Base-by-base conservation (phyloP, 768 basidiomycete species). In the Coprinellus aureogranulatus region DNA sequence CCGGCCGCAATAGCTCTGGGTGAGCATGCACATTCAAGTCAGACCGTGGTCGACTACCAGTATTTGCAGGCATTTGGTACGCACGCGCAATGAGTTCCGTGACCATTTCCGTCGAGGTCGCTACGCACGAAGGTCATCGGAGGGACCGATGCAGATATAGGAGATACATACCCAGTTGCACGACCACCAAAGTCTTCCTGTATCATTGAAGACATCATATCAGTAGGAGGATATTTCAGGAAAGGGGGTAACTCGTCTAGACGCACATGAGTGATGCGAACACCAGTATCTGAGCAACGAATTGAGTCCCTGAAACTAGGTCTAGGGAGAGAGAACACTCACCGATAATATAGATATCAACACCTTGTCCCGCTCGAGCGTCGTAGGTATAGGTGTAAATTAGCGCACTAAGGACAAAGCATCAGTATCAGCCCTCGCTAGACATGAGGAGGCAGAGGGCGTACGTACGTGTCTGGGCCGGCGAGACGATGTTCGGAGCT, bases 151-250 rank as follows among this genome's bases (percentile, higher is more conserved):
- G 14, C 46, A 12, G 26, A 30, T 34, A 27, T 22, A 26, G 44
- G 10, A 30, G 26, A 3, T 34, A 28, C 20, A 11, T 14, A 18
- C 76, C 71, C 73, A 76, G 2, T 45, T 53, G 76, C 76, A 28
- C 76, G 72, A 10, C 75, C 75, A 37, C 66, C 73, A 50, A 77
- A 77, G 56, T 76, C 63, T 10, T 53, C 54, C 71, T 75, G 46
- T 8, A 59, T 27, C 1, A 1, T 46, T n/a, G n/a, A n/a, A n/a
- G n/a, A n/a, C n/a, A n/a, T n/a, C n/a, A n/a, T n/a, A n/a, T n/a
- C n/a, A n/a, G n/a, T n/a, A n/a, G n/a, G n/a, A n/a, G n/a, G n/a
- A n/a, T n/a, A n/a, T n/a, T n/a, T n/a, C n/a, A n/a, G n/a, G n/a
- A n/a, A n/a, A n/a, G n/a, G n/a, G n/a, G n/a, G n/a, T n/a, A n/a